Evolutionary conservation across 306 rosid genomes (phyloP).

Genomic region (Coriaria nepalensis): DNA sequence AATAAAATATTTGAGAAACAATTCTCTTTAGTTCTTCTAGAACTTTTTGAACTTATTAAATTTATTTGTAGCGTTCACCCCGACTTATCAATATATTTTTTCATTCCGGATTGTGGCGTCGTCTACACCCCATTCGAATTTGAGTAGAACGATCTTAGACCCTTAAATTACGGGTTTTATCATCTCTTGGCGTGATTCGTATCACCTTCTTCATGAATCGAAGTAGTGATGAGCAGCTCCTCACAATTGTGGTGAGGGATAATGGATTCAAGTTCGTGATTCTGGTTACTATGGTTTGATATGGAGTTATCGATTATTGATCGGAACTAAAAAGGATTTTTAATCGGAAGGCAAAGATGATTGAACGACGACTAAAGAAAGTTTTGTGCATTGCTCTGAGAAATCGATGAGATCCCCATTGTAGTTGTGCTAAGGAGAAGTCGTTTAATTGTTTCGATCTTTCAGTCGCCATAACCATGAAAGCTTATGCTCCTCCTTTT

Average conservation of each 20-base stretch:
- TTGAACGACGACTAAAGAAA: conserved; percentile 11
- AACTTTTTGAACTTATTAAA: too few relatives aligned
- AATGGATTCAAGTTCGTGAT: conserved; percentile 12
- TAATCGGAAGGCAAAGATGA: conserved; percentile 13
- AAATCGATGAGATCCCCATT: conserved; percentile 41
- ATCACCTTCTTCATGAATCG: conserved; percentile 17
- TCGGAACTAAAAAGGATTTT: conserved; percentile 4
- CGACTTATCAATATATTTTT: too few relatives aligned
- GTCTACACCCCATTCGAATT: too few relatives aligned
- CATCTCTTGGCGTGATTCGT: too few relatives aligned
- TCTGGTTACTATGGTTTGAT: background rate
- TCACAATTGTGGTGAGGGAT: background rate
- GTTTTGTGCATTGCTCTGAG: conserved; percentile 32
- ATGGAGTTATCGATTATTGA: conserved; percentile 10
- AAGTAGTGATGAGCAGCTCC: background rate
- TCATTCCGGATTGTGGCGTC: too few relatives aligned
- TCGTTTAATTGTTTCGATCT: conserved; percentile 45
- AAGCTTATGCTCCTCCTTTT: too few relatives aligned
- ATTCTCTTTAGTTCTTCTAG: too few relatives aligned
- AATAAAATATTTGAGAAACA: too few relatives aligned
- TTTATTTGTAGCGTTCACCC: too few relatives aligned
- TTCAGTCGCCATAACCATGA: conserved; percentile 30
- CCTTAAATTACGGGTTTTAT: too few relatives aligned
- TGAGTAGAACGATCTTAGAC: too few relatives aligned
- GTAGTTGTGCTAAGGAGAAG: conserved; percentile 47